A percentile compares a stretch with the other conserved stretches of the same genome.
Evolutionary conservation across 176 grass and related monocot genomes (phyloP).

Genomic region (Elaeis guineensis): DNA sequence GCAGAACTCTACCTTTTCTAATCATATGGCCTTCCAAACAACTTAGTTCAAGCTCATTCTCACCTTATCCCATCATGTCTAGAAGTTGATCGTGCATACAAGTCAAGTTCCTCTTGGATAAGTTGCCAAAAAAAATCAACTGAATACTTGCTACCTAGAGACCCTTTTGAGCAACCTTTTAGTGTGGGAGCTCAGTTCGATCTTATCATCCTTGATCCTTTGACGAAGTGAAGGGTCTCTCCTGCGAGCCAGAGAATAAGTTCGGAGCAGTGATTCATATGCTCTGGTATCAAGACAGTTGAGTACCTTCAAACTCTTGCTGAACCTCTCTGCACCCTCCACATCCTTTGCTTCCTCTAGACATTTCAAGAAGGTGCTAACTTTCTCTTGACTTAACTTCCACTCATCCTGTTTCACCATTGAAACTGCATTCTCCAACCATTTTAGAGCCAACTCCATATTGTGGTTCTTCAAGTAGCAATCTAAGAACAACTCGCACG

Average conservation of each 20-base stretch:
- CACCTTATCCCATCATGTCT: too few species aligned
- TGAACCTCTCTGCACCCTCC: constrained; percentile 31
- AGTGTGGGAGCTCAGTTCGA: constrained; percentile 32
- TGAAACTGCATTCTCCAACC: constrained; percentile 39
- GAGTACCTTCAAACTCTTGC: constrained; percentile 29
- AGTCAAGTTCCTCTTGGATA: too few species aligned
- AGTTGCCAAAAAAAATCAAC: too few species aligned
- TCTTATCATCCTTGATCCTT: constrained; percentile 46
- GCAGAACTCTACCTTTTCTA: too few species aligned
- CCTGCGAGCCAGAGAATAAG: constrained; percentile 32
- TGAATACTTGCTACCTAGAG: not conserved
- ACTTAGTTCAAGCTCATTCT: too few species aligned
- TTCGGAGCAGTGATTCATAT: constrained; percentile 37
- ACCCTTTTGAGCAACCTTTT: constrained; percentile 45
- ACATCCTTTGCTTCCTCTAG: constrained; percentile 63
- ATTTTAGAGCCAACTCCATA: constrained; percentile 34
- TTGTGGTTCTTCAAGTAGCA: constrained; percentile 36
- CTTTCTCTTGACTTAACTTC: constrained; percentile 44
- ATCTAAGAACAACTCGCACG: constrained; percentile 51
- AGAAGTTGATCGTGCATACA: too few species aligned
- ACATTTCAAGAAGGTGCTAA: constrained; percentile 34
- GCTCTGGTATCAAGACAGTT: constrained; percentile 37
- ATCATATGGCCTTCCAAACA: too few species aligned
- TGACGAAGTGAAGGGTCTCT: constrained; percentile 23
- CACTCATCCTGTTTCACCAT: constrained; percentile 31